Conservation (phyloP, 805 yeast species). For the Saccharomyces jurei region DNA sequence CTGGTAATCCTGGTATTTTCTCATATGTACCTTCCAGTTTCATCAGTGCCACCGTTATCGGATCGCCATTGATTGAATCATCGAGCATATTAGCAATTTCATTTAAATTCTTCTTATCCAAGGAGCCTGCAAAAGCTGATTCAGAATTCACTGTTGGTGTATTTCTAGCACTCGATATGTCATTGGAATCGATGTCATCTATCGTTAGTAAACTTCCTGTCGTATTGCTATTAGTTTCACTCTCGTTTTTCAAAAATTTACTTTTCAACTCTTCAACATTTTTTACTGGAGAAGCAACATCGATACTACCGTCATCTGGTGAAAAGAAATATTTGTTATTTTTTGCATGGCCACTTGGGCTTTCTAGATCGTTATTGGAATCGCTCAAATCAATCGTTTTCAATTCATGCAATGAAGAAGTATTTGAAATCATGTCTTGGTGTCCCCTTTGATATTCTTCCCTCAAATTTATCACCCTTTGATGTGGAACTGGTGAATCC, state of each 20-base stretch:
- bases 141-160: neutral
- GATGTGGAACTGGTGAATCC: neutral
- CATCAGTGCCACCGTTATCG: constrained; percentile 61
- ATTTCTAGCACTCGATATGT: neutral
- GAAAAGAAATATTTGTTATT: constrained; percentile 24
- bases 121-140: neutral
- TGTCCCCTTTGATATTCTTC: constrained; percentile 5
- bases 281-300: constrained; percentile 28
- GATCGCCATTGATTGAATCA: constrained; percentile 57
- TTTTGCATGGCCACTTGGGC: neutral
- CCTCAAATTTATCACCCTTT: constrained; percentile 3
- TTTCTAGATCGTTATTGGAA: neutral
- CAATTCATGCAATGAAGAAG: neutral
- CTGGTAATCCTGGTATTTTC: constrained; percentile 5
- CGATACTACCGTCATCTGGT: constrained; percentile 22
- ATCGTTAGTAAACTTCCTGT: constrained; percentile 4
- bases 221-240: constrained; percentile 8
- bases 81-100: constrained; percentile 83
- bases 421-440: neutral
- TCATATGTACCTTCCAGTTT: constrained; percentile 65
- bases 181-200: neutral
- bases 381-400: neutral
- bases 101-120: constrained; percentile 3
- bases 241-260: constrained; percentile 19
- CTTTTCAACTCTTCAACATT: constrained; percentile 26